Conservation (phyloP, 2,329 filamentous ascomycete genomes). For the Fusarium robinianum region DNA sequence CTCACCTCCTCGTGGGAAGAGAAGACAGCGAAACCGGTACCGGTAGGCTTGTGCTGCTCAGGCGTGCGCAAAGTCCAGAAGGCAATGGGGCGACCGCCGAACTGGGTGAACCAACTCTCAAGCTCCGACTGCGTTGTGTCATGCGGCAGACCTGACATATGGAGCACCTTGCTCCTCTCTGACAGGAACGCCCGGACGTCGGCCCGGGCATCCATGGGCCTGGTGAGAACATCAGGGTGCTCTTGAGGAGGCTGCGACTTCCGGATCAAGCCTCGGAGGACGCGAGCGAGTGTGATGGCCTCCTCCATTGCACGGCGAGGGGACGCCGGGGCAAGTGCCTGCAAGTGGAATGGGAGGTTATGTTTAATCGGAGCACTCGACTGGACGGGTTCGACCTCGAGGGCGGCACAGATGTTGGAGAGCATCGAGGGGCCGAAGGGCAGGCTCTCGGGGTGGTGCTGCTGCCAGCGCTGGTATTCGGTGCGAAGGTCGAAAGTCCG, state of each 20-base stretch:
- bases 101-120: conserved; percentile 99
- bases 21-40: conserved; percentile 96
- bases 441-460: conserved; percentile 95
- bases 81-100: conserved; percentile 94
- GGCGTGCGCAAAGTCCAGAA: conserved; percentile 99
- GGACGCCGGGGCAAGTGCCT: conserved; percentile 92
- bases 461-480: conserved; percentile 98
- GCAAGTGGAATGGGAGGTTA: conserved; percentile 95
- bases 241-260: conserved; percentile 95
- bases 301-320: conserved; percentile 97
- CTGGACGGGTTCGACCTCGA: conserved; percentile 97
- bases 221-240: conserved; percentile 90
- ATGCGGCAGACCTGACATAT: conserved; percentile 96
- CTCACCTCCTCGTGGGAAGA: conserved; percentile 98
- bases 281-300: conserved; percentile 89
- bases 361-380: conserved; percentile 98
- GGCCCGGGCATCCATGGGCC: conserved; percentile 94
- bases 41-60: conserved; percentile 99
- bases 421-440: conserved; percentile 95
- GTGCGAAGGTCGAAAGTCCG: conserved; percentile 95
- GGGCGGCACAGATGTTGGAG: conserved; percentile 95
- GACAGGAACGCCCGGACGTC: conserved; percentile 95
- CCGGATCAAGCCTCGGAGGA: conserved; percentile 87
- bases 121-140: conserved; percentile 98
- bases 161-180: conserved; percentile 95